Conservation (phyloP, 176 grass and related monocot species). For the Raddia distichophylla region DNA sequence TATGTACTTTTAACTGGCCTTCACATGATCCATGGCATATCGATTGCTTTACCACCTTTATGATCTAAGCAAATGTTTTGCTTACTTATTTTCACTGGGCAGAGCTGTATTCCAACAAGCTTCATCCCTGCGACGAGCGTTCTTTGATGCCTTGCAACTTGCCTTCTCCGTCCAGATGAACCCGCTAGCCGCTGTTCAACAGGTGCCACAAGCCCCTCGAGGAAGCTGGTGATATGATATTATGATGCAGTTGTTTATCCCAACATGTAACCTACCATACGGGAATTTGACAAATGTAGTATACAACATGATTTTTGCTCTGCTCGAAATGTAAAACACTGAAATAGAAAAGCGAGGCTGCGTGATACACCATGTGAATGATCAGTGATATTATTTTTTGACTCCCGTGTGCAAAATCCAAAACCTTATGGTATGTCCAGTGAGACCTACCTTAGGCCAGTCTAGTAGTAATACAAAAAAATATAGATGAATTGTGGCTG, state of each 20-base stretch:
- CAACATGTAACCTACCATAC: conserved; percentile 25
- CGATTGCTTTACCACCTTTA: background rate
- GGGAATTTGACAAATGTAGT: background rate
- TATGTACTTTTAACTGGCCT: background rate
- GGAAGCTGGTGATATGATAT: conserved; percentile 48
- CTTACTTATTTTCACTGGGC: conserved; percentile 19
- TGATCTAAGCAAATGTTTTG: background rate
- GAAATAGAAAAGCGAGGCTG: background rate
- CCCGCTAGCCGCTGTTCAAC: conserved; percentile 84
- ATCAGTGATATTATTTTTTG: background rate
- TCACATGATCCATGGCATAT: background rate
- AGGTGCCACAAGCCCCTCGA: conserved; percentile 59
- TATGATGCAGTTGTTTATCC: background rate
- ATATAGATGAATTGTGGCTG: too few relatives aligned
- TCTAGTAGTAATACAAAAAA: too few relatives aligned
- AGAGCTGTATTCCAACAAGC: conserved; percentile 44
- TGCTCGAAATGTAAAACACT: conserved; percentile 1
- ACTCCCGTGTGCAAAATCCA: background rate
- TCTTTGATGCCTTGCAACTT: conserved; percentile 69
- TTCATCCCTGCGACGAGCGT: conserved; percentile 56
- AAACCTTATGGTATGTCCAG: background rate
- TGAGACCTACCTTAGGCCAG: too few relatives aligned
- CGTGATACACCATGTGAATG: background rate
- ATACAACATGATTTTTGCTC: background rate
- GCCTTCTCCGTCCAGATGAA: conserved; percentile 95